Base-by-base conservation (phyloP, 352 stramenopile genomes). In the Globisporangium nunn region DNA sequence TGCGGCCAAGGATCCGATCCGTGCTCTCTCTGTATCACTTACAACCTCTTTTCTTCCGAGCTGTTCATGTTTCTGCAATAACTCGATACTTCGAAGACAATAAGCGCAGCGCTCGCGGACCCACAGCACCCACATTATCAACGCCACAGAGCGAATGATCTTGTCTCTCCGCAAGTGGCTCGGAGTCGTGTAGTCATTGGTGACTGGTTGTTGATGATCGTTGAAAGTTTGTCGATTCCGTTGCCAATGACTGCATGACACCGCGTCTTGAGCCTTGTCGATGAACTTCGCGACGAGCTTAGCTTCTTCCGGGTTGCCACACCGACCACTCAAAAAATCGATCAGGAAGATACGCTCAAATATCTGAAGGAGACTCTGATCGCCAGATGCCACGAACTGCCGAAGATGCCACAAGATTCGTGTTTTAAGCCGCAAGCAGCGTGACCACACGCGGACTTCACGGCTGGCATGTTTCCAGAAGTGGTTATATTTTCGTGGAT, bases 101-200 rank as follows among this genome's bases (percentile, higher is more conserved):
- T 62, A 56, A 2, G 62, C 59, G 40, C 48, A 40, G 6, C 72
- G 74, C 35, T 84, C 71, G 28, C 74, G 67, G 30, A 75, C 49
- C 74, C 74, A 84, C 11, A 81, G 49, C 11, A 47, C 54, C 74
- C 71, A 81, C 5, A 63, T 37, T 0, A 75, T 6, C 17, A 74
- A n/a, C 5, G 68, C 62, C 1, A 79, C 10, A 29, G 67, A 66
- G 23, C 74, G 64, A 50, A 66, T 39, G 51, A 78, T 58, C 40
- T 64, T 72, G 35, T 60, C 44, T 5, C 64, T 45, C 4, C 57
- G 62, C 11, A 50, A 50, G 18, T 54, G 30, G 7, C 58, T 52
- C 43, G 31, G 18, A 54, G 2, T 17, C 1, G 23, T 18, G 18
- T 8, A 30, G 10, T 23, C 43, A 2, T 29, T 40, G 14, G 3